Percentiles rank a stretch among this genome's conserved stretches.
phyloP scores from a whole-genome alignment of 768 basidiomycete genomes.

The Collybiopsis confluens region DNA sequence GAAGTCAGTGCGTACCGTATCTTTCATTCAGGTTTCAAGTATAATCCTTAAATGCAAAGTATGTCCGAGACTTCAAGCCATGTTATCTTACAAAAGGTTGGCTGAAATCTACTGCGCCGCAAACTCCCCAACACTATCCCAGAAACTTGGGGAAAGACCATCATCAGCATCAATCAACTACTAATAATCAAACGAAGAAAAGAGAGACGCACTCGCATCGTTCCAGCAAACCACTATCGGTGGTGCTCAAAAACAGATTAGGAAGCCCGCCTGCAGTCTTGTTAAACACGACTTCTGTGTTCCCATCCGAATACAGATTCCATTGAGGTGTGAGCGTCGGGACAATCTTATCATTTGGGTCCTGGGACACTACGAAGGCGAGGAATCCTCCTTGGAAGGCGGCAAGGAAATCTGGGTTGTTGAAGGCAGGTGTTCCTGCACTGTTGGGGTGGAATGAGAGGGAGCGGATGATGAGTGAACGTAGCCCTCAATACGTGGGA shows the following conservation, averaged over 20 bases:
- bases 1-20: too few relatives aligned
- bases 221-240: conserved; percentile 12
- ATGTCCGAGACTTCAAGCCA: too few relatives aligned
- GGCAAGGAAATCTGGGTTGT: conserved; percentile 18
- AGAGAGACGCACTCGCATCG: conserved; percentile 22
- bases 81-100: too few relatives aligned
- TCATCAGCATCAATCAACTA: too few relatives aligned
- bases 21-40: too few relatives aligned
- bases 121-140: conserved; percentile 7
- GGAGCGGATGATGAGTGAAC: too few relatives aligned
- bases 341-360: conserved; percentile 16
- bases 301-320: conserved; percentile 4
- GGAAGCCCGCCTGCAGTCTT: conserved; percentile 8
- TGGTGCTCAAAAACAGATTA: conserved; percentile 13
- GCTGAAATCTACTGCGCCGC: conserved; percentile 10
- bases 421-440: conserved; percentile 5
- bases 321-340: conserved; percentile 17
- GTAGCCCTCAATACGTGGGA: too few relatives aligned
- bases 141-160: too few relatives aligned
- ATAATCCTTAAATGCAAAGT: too few relatives aligned
- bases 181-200: too few relatives aligned
- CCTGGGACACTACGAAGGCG: conserved; percentile 14
- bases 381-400: conserved; percentile 19
- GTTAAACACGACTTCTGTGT: conserved; percentile 29
- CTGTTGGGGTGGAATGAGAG: too few relatives aligned